Conservation (phyloP, 1,284 basidiomycete species). For the Peniophora sp. region DNA sequence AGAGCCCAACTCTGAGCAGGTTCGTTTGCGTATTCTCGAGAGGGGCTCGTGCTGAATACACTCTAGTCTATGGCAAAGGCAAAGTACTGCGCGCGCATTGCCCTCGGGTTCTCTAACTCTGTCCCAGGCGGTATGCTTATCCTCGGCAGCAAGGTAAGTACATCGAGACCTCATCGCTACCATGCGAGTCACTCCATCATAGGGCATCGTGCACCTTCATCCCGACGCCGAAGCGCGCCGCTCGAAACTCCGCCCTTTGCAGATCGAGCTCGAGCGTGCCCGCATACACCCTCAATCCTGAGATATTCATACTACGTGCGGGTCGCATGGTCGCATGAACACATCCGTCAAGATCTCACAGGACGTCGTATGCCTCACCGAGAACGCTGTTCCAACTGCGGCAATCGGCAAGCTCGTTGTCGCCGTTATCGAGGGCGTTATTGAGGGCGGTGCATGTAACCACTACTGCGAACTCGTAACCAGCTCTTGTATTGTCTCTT, state of each 20-base stretch:
- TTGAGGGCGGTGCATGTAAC: no score
- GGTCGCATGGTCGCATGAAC: conserved; percentile 25
- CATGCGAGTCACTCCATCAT: no score
- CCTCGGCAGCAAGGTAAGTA: conserved; percentile 22
- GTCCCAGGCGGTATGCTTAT: conserved; percentile 28
- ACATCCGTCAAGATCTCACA: conserved; percentile 28
- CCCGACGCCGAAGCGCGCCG: no score
- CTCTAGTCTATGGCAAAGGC: conserved; percentile 27
- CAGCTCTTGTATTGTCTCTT: no score
- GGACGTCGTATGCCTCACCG: conserved; percentile 37
- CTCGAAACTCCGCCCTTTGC: conserved; percentile 23
- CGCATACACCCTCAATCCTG: conserved; percentile 16
- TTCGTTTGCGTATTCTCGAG: conserved; percentile 5
- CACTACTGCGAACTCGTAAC: no score
- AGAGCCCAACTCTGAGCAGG: conserved; percentile 25
- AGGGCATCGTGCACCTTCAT: no score
- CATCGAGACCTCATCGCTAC: no score
- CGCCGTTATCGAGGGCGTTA: no score
- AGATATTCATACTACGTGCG: conserved; percentile 30
- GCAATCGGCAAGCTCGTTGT: no score
- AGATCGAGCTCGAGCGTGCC: conserved; percentile 31
- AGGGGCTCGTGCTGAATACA: conserved; percentile 4
- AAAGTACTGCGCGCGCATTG: conserved; percentile 32
- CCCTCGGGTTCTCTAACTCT: conserved; percentile 31
- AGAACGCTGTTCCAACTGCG: conserved; percentile 30